phyloP scores from a whole-genome alignment of 1,284 basidiomycete genomes.

The Stereum hirsutum region DNA sequence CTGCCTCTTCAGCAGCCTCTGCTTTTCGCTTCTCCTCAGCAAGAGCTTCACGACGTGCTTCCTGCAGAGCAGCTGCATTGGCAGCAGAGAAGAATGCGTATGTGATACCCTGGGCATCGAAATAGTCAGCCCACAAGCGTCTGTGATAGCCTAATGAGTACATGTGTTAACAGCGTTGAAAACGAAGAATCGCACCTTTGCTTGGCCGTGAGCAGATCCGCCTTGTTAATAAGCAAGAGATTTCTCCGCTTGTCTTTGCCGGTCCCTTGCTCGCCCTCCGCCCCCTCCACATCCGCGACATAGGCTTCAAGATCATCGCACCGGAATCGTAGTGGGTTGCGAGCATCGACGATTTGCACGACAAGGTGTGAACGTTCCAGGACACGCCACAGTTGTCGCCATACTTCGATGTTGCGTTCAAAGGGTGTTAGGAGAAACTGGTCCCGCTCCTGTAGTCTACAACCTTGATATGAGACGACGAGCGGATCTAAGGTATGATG shows the following conservation, averaged over 20 bases:
- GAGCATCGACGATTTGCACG: constrained; percentile 93
- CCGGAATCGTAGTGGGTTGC: constrained; percentile 86
- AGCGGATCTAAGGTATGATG: constrained; percentile 9
- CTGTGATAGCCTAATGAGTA: constrained; percentile 23
- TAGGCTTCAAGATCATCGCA: constrained; percentile 90
- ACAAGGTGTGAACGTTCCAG: constrained; percentile 89
- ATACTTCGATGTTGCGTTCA: constrained; percentile 93
- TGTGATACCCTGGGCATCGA: constrained; percentile 71
- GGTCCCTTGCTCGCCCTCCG: constrained; percentile 70
- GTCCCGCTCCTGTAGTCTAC: constrained; percentile 71
- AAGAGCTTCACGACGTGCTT: constrained; percentile 53
- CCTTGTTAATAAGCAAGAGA: constrained; percentile 92
- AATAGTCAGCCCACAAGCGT: constrained; percentile 87
- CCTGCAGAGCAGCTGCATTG: constrained; percentile 80
- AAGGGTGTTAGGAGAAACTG: constrained; percentile 87
- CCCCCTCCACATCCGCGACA: constrained; percentile 70
- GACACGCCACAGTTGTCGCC: constrained; percentile 95
- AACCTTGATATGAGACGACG: constrained; percentile 2
- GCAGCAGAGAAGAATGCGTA: constrained; percentile 98
- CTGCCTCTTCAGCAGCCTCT: constrained; percentile 14
- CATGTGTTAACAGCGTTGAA: background rate
- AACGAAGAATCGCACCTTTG: constrained; percentile 58
- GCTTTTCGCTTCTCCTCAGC: constrained; percentile 15
- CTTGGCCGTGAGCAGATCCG: constrained; percentile 82
- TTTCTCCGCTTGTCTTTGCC: constrained; percentile 68